A percentile compares a stretch with the other conserved stretches of the same genome.
phyloP scores from a whole-genome alignment of 768 basidiomycete species.

The Dendrothele bispora region DNA sequence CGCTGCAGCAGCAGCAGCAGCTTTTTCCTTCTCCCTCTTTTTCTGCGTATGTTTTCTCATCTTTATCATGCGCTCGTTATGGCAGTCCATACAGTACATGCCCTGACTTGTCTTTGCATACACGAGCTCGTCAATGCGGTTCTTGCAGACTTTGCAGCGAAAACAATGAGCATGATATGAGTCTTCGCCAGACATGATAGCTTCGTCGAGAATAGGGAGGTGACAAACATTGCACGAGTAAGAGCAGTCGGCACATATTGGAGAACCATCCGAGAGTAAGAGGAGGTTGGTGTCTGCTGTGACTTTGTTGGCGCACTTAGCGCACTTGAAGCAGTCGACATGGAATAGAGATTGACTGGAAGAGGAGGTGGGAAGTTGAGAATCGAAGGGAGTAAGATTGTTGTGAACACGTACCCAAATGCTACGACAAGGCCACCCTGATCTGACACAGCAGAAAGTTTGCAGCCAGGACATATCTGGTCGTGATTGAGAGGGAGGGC shows the following conservation, averaged over 20 bases:
- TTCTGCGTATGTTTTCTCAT: conserved; percentile 90
- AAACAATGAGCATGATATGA: conserved; percentile 99
- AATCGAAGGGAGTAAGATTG: conserved; percentile 11
- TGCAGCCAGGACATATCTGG: conserved; percentile 80
- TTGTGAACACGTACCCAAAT: conserved; percentile 74
- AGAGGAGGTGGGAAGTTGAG: conserved; percentile 10
- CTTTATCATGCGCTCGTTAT: conserved; percentile 94
- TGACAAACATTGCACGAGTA: conserved; percentile 96
- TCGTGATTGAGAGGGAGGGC: too few relatives aligned
- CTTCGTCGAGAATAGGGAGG: conserved; percentile 94
- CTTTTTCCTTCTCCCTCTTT: conserved; percentile 66
- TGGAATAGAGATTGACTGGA: conserved; percentile 91
- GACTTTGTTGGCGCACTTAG: conserved; percentile 90
- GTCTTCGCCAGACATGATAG: conserved; percentile 99
- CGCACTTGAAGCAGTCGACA: conserved; percentile 94
- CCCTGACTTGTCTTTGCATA: conserved; percentile 98
- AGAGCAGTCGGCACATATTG: conserved; percentile 91
- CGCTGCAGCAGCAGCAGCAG: conserved; percentile 30
- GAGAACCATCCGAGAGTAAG: conserved; percentile 95
- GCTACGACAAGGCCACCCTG: conserved; percentile 89
- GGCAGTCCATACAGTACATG: conserved; percentile 98
- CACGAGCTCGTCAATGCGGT: conserved; percentile 95
- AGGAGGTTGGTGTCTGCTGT: conserved; percentile 97
- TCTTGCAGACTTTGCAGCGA: conserved; percentile 93
- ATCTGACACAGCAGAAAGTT: conserved; percentile 76